These are phyloP conservation scores for Ophiorrhiza pumila DNA, from an alignment of 257 asterid species.

Conservation along the genomic window DNA sequence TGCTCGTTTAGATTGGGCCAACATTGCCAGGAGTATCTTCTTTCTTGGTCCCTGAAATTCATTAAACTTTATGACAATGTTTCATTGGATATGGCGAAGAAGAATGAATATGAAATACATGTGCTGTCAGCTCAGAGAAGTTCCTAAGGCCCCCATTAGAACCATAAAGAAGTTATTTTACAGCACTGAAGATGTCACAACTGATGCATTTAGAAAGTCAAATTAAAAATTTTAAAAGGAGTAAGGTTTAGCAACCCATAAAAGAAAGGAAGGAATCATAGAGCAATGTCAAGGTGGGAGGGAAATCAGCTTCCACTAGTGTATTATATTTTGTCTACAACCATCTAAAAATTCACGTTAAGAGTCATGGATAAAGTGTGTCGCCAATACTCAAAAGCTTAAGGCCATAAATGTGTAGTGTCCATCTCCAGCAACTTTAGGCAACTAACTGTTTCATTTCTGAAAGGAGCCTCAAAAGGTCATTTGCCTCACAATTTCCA, in stretches of 20 bases:
- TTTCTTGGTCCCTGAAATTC: constrained; percentile 72
- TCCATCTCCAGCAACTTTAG: background rate
- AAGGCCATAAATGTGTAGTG: too few species aligned
- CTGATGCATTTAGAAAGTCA: background rate
- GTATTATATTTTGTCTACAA: background rate
- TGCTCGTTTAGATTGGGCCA: constrained; percentile 33
- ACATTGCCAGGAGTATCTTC: constrained; percentile 54
- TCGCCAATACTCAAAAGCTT: background rate
- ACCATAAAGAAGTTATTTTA: background rate
- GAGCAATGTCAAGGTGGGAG: background rate
- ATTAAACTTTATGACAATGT: background rate
- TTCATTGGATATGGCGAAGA: background rate
- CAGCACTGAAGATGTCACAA: too few species aligned
- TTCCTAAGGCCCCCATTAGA: background rate
- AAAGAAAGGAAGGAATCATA: background rate
- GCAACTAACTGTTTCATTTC: background rate
- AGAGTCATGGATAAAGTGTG: background rate
- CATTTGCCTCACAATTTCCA: background rate
- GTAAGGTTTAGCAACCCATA: background rate
- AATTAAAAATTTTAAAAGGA: too few species aligned
- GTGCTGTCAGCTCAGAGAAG: background rate
- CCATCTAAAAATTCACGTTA: background rate
- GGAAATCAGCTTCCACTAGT: background rate
- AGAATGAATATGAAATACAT: background rate
- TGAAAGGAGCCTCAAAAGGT: background rate